These are phyloP conservation scores for Clarkia xantiana DNA, from an alignment of 345 rosid species.

Conservation along the genomic window DNA sequence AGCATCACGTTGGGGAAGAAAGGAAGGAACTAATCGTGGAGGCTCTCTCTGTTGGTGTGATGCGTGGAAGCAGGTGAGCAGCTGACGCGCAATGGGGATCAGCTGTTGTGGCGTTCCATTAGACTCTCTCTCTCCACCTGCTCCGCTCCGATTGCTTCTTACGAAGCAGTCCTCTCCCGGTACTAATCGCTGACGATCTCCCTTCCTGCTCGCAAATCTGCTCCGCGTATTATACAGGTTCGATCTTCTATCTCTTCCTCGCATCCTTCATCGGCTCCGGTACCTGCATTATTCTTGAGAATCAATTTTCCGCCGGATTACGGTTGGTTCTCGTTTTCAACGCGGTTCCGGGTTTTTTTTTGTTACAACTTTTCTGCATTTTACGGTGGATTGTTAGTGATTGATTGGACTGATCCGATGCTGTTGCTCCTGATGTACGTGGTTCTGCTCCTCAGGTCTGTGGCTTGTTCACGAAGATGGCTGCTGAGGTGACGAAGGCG, in stretches of 20 bases:
- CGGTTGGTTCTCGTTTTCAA: no score
- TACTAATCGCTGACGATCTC: neutral
- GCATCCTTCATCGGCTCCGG: neutral
- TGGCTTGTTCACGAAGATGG: conserved; percentile 22
- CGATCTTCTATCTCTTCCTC: neutral
- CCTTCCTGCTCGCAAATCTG: no score
- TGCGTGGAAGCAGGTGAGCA: conserved; percentile 26
- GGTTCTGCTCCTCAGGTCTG: neutral
- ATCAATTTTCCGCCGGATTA: neutral
- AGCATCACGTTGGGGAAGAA: neutral
- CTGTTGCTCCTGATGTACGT: neutral
- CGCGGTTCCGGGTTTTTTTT: no score
- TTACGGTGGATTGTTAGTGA: neutral
- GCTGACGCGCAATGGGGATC: conserved; percentile 28
- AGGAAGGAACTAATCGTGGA: conserved; percentile 36
- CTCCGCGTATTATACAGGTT: neutral
- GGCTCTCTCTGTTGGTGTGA: conserved; percentile 21
- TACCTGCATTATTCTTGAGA: conserved; percentile 9
- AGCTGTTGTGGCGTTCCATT: conserved; percentile 5
- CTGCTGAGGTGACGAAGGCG: conserved; percentile 46
- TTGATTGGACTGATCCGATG: neutral
- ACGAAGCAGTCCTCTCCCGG: neutral
- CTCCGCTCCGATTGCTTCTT: neutral
- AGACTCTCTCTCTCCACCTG: neutral
- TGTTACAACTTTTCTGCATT: no score